Base-by-base conservation (phyloP, 2,329 filamentous ascomycete genomes). In the Verticillium nonalfalfae region DNA sequence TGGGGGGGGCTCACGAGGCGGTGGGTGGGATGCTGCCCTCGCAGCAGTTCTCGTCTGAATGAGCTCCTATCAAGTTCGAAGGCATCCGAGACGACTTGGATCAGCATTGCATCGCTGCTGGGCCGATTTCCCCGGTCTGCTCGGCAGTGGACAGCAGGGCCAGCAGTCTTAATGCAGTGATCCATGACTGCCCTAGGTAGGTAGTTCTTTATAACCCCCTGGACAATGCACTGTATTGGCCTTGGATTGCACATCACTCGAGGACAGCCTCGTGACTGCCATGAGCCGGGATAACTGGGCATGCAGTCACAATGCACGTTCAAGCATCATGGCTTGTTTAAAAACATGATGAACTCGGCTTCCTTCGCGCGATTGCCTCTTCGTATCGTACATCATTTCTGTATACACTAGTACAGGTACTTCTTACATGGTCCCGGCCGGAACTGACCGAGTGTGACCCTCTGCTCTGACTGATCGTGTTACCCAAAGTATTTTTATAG, bases 21-120 rank as follows among this genome's bases (percentile, higher is more conserved):
- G 61, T 60, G 58, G 55, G 61, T 58, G 58, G 57, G 36, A 59
- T 50, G 40, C 54, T 58, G 39, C 39, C 36, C 39, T n/a, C 39
- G 59, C 56, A 50, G n/a, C 11, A 35, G 33, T 15, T 31, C 33
- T 11, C 21, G 21, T 55, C 33, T 68, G 66, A 67, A 69, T 67
- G 60, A 63, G 61, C 38, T 15, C 7, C 26, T 18, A 18, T 57
- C 34, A 57, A 38, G 55, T 13, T 18, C n/a, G 21, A 18, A 13
- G n/a, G 9, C 13, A 11, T 7, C 3, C 45, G 45, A 52, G 45
- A 52, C 45, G 18, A 4, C 45, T 18, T 4, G 7, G n/a, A 21
- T 52, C 45, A 52, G 45, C 45, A 52, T 21, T 26, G 45, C 45
- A 52, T 52, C 21, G 13, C 45, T 52, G 14, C 18, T 18, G 45